phyloP scores from a whole-genome alignment of 371 early-diverging fungal species.

The Actinomortierella wolfii region DNA sequence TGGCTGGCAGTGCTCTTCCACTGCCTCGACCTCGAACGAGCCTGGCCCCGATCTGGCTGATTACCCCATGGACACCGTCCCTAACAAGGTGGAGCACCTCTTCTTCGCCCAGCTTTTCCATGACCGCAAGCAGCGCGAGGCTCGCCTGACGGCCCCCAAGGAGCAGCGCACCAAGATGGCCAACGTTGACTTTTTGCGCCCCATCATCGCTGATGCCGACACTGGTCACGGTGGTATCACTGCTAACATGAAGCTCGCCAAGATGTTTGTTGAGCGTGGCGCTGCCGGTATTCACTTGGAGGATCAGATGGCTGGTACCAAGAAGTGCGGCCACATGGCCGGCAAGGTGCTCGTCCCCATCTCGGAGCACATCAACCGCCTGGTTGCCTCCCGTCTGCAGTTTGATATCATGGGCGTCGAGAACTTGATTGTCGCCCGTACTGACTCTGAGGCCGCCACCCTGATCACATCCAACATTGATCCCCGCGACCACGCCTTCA shows the following conservation, averaged over 20 bases:
- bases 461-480: conserved; percentile 96
- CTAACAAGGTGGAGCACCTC: conserved; percentile 98
- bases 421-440: conserved; percentile 92
- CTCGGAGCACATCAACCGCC: conserved; percentile 96
- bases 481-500: conserved; percentile 95
- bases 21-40: conserved; percentile 96
- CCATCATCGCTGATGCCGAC: conserved; percentile 98
- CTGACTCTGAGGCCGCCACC: conserved; percentile 98
- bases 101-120: conserved; percentile 98
- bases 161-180: conserved; percentile 75
- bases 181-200: conserved; percentile 89
- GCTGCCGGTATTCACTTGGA: conserved; percentile 94
- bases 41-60: conserved; percentile 99
- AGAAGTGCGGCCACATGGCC: conserved; percentile 99
- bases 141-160: conserved; percentile 72
- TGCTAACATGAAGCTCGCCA: conserved; percentile 90
- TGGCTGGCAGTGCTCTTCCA: conserved; percentile 98
- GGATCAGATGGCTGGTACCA: conserved; percentile 95
- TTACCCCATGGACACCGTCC: conserved; percentile 99
- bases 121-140: conserved; percentile 96
- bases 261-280: conserved; percentile 94
- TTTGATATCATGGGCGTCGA: conserved; percentile 98
- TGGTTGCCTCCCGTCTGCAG: conserved; percentile 95
- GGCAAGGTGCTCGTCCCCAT: conserved; percentile 98
- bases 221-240: conserved; percentile 96